These are phyloP conservation scores for Eutrema yunnanense DNA, from an alignment of 345 rosid species.

Conservation along the genomic window DNA sequence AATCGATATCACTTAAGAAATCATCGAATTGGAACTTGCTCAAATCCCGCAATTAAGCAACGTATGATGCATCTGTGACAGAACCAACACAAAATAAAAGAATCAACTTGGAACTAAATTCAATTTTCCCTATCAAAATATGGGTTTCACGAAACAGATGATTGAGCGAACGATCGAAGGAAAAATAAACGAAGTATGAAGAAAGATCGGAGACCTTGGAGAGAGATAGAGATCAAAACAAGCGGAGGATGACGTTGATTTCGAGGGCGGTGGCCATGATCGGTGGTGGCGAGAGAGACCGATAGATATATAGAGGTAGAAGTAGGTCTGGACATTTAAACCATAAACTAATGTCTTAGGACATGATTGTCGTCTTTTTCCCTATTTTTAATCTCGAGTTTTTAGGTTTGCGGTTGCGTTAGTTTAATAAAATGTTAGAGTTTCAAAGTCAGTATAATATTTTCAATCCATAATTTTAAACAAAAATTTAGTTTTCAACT, in stretches of 20 bases:
- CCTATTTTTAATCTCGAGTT: neutral
- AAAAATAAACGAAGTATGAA: neutral
- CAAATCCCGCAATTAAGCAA: neutral
- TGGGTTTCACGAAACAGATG: neutral
- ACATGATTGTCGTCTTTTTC: neutral
- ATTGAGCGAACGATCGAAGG: neutral
- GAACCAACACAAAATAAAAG: neutral
- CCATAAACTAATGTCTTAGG: neutral
- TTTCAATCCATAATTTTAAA: no score
- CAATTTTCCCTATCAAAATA: neutral
- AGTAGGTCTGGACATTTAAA: conserved; percentile 27
- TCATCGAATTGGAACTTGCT: neutral
- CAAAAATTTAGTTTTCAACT: no score
- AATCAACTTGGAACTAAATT: neutral
- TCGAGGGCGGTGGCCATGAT: conserved; percentile 21
- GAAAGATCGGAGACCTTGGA: neutral
- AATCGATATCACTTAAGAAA: neutral
- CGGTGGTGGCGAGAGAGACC: conserved; percentile 20
- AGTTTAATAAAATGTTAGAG: neutral
- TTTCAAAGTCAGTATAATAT: neutral
- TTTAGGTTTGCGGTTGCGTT: neutral
- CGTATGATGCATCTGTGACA: conserved; percentile 29
- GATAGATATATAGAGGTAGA: conserved; percentile 1
- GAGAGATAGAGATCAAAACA: conserved; percentile 7
- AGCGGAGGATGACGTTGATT: conserved; percentile 5